Evolutionary conservation across 2,329 filamentous ascomycete species (phyloP), one percentile per base, ranked within the genome.

Genomic region (Paramyrothecium roridum): DNA sequence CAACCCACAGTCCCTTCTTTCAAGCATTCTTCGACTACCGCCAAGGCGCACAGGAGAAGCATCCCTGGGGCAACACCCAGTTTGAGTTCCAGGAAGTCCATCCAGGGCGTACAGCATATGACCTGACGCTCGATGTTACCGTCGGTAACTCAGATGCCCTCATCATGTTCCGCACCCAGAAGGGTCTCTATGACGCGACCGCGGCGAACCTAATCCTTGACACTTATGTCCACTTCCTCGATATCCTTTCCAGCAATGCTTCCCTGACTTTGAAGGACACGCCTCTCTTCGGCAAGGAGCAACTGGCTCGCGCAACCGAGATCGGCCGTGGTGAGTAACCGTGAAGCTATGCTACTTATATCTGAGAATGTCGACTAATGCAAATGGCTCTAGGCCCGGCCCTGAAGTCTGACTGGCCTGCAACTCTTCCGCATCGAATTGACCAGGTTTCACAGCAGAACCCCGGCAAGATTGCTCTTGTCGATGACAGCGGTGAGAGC

Each of bases 1-100:
- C 71, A 0, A 56, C 66, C 0, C 59, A 75, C 51, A 74, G 58
- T 33, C 80, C 81, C 0, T 37, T 84, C 1, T 83, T 82, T 67
- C 81, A 84, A 60, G 71, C 66, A 1, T 66, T 70, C 46, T 22
- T 74, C 43, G 60, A 73, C 55, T 73, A 73, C 50, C 65, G 65
- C 11, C 59, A 63, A 12, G 64, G 61, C 16, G 53, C 57, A n/a
- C 55, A 58, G 10, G 62, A 68, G 51, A 59, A 57, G 45, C 56
- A 52, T 19, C 21, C 19, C 22, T 63, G 57, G 30, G 54, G 57
- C 45, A 57, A 65, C 33, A 59, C 55, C 40, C 48, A 63, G 23
- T 48, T 65, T 33, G 57, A 65, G 20, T 37, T 59, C 20, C 20
- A 57, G 46, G 22, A 63, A 16, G 55, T 62, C 26, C 17, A 61